Evolutionary conservation across 2,329 filamentous ascomycete species (phyloP).

Genomic region (Alternaria solani): DNA sequence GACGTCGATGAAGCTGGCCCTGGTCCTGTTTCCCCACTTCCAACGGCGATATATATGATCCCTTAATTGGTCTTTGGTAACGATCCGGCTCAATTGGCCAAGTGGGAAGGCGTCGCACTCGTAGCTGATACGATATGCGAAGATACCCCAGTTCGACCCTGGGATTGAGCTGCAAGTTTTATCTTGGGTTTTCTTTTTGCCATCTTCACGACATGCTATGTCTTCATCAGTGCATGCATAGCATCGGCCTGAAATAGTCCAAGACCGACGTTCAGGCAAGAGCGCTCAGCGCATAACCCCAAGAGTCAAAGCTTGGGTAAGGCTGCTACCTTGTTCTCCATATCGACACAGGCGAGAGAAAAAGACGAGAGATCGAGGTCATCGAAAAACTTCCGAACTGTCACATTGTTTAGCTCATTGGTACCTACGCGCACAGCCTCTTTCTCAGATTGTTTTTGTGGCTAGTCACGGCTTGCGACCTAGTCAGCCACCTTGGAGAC

Average conservation of each 20-base stretch:
- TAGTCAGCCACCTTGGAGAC: not conserved
- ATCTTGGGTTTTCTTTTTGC: not conserved
- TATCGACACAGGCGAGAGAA: not conserved
- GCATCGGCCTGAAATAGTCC: not conserved
- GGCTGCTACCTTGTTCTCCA: not conserved
- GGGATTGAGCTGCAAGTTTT: constrained; percentile 18
- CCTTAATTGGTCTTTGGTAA: not conserved
- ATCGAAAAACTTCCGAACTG: not conserved
- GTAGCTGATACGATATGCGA: constrained; percentile 26
- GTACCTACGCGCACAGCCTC: fast-evolving
- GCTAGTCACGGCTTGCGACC: not conserved
- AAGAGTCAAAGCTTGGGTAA: not conserved
- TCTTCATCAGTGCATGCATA: not conserved
- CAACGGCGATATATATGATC: not conserved
- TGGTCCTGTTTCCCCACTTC: not conserved
- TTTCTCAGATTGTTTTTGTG: not conserved
- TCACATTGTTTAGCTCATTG: fast-evolving
- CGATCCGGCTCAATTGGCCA: constrained; percentile 24
- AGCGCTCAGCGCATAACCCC: not conserved
- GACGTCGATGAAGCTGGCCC: not conserved
- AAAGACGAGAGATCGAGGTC: not conserved
- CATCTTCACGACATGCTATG: not conserved
- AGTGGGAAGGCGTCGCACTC: constrained; percentile 39
- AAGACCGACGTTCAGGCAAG: not conserved
- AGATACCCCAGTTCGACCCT: constrained; percentile 34